Percentiles rank a stretch among this genome's conserved stretches.
Evolutionary conservation across 768 basidiomycete species (phyloP).

Genomic region (Favolaschia claudopus): DNA sequence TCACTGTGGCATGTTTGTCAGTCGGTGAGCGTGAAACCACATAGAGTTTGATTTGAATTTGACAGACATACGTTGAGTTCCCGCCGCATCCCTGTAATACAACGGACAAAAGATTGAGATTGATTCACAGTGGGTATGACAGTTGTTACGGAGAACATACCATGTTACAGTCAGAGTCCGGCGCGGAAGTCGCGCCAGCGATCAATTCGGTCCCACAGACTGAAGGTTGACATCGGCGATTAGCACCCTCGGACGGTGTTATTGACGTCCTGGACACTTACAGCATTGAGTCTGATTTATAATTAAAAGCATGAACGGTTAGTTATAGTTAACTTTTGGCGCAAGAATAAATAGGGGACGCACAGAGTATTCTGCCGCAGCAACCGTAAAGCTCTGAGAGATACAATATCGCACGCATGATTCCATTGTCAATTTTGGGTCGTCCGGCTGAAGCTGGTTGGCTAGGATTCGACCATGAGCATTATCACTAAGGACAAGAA

Average conservation of each 20-base stretch:
- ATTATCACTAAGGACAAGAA: slow-evolving; percentile 57
- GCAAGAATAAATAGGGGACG: not conserved
- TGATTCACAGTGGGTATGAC: not conserved
- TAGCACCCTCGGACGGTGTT: not conserved
- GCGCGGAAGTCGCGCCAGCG: slow-evolving; percentile 61
- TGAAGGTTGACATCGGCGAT: slow-evolving; percentile 33
- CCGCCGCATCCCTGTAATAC: slow-evolving; percentile 84
- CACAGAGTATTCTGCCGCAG: slow-evolving; percentile 68
- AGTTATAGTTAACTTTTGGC: too few species aligned
- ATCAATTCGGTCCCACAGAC: slow-evolving; percentile 77
- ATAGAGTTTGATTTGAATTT: not conserved
- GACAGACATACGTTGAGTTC: slow-evolving; percentile 60
- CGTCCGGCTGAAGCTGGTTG: slow-evolving; percentile 41
- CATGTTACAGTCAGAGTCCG: slow-evolving; percentile 71
- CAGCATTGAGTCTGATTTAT: slow-evolving; percentile 46
- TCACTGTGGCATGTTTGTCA: slow-evolving; percentile 54
- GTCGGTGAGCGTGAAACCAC: not conserved
- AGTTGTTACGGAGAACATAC: not conserved
- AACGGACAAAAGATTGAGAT: too few species aligned
- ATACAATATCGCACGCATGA: slow-evolving; percentile 68
- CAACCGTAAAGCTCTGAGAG: slow-evolving; percentile 64
- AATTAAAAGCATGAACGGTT: slow-evolving; percentile 47
- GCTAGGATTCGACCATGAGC: slow-evolving; percentile 68
- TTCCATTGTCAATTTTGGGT: slow-evolving; percentile 56
- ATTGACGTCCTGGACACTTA: slow-evolving; percentile 33